Evolutionary conservation across 768 basidiomycete species (phyloP).

Genomic region (Xanthoconium purpureum): DNA sequence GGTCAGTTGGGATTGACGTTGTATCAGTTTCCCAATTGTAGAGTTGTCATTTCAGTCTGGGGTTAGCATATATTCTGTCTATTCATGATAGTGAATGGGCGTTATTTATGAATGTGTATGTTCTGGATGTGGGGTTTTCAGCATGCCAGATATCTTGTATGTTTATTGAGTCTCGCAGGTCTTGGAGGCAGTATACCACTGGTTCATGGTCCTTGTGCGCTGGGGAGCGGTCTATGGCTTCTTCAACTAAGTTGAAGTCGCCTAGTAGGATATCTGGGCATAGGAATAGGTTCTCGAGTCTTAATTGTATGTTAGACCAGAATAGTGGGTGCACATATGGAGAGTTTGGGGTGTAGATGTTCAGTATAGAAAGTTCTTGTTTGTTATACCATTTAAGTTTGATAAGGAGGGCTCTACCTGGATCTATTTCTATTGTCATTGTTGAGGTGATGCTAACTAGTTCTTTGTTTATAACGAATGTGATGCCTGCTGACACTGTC

Average conservation of each 20-base stretch:
- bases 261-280: slow-evolving; percentile 35
- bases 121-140: not conserved
- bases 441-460: not conserved
- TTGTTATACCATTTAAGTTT: not conserved
- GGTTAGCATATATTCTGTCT: not conserved
- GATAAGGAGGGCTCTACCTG: not conserved
- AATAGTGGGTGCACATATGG: slow-evolving; percentile 27
- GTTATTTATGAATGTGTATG: not conserved
- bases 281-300: not conserved
- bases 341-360: slow-evolving; percentile 37
- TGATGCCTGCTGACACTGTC: not conserved
- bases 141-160: not conserved
- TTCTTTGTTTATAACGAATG: not conserved
- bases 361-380: slow-evolving; percentile 24
- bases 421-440: not conserved
- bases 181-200: slow-evolving; percentile 5
- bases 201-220: slow-evolving; percentile 11
- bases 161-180: not conserved
- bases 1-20: too few relatives aligned
- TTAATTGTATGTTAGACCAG: too few relatives aligned
- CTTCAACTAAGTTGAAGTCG: slow-evolving; percentile 43
- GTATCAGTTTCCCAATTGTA: too few relatives aligned
- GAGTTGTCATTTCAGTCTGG: too few relatives aligned
- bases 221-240: slow-evolving; percentile 36
- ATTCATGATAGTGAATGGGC: not conserved